Evolutionary conservation across 2,329 filamentous ascomycete species (phyloP).

Genomic region (Cordyceps farinosa): DNA sequence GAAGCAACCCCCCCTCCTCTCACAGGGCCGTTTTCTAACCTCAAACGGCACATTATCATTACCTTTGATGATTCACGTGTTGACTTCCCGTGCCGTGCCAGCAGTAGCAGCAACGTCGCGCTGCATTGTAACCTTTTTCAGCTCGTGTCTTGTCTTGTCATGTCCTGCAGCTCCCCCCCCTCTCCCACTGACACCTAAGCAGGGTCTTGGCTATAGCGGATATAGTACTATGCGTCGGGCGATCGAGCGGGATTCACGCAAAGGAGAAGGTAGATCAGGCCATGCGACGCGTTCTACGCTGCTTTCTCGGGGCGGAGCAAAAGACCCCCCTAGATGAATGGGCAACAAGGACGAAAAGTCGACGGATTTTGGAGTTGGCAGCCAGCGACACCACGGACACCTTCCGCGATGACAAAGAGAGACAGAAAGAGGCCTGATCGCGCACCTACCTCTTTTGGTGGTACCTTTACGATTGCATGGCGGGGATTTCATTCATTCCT

Average conservation of each 20-base stretch:
- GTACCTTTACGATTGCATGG: neutral
- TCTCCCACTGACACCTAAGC: neutral
- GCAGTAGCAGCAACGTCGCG: neutral
- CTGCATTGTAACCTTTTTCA: neutral
- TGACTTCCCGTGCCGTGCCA: neutral
- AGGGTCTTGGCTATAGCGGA: neutral
- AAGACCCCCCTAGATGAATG: neutral
- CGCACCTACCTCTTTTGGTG: constrained; percentile 3
- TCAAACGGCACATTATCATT: neutral
- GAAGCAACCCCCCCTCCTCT: neutral
- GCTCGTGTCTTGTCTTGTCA: neutral
- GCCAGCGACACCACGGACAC: neutral
- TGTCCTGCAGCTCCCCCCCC: neutral
- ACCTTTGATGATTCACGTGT: neutral
- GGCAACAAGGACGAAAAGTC: neutral
- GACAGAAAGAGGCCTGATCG: neutral
- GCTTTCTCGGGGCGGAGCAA: constrained; percentile 2
- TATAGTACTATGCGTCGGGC: constrained; percentile 13
- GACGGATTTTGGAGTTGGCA: neutral
- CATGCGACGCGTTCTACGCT: constrained; percentile 5
- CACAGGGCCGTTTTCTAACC: neutral
- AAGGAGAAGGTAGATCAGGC: constrained; percentile 11
- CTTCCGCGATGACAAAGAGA: too few species aligned
- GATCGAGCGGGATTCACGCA: constrained; percentile 14
- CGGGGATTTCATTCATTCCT: neutral